A percentile compares a stretch with the other conserved stretches of the same genome.
phyloP scores from a whole-genome alignment of 2,329 filamentous ascomycete genomes.

The Pseudocercospora macadamiae region DNA sequence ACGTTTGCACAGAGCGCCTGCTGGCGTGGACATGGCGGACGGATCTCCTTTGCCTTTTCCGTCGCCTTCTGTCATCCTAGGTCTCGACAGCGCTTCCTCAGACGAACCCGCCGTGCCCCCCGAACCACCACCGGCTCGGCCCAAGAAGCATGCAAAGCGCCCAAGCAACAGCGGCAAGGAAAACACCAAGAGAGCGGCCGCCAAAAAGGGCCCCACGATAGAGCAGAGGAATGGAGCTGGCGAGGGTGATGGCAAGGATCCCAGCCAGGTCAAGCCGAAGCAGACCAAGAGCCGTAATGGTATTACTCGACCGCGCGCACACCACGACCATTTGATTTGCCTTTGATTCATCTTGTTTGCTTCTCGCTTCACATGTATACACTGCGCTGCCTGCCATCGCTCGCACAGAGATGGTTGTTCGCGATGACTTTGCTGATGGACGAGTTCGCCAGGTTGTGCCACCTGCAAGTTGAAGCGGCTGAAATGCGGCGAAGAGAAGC shows the following conservation, averaged over 20 bases:
- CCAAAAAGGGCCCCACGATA: slow-evolving; percentile 22
- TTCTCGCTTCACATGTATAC: not conserved
- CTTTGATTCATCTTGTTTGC: slow-evolving; percentile 2
- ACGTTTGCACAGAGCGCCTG: not conserved
- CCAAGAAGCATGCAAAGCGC: slow-evolving; percentile 36
- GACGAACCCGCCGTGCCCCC: slow-evolving; percentile 30
- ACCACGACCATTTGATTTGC: slow-evolving; percentile 7
- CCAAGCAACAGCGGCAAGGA: slow-evolving; percentile 26
- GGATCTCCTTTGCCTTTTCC: slow-evolving; percentile 58
- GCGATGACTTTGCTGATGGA: slow-evolving; percentile 27
- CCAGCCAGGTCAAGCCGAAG: slow-evolving; percentile 62
- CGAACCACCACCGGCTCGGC: slow-evolving; percentile 28
- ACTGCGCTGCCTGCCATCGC: not conserved
- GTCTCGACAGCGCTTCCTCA: slow-evolving; percentile 23
- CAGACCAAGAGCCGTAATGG: slow-evolving; percentile 77
- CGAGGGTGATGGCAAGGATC: slow-evolving; percentile 32
- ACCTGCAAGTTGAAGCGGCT: slow-evolving; percentile 74
- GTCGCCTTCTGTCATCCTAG: slow-evolving; percentile 59
- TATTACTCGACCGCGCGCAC: slow-evolving; percentile 46
- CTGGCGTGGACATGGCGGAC: slow-evolving; percentile 49
- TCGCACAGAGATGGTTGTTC: not conserved
- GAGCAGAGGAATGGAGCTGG: slow-evolving; percentile 23
- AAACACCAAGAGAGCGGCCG: slow-evolving; percentile 29
- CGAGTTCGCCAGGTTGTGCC: slow-evolving; percentile 60
- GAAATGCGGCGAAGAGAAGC: slow-evolving; percentile 75